A percentile compares a stretch with the other conserved stretches of the same genome.
These are phyloP conservation scores for Apiospora sp. DNA, from an alignment of 2,329 filamentous ascomycete species.

Conservation along the genomic window DNA sequence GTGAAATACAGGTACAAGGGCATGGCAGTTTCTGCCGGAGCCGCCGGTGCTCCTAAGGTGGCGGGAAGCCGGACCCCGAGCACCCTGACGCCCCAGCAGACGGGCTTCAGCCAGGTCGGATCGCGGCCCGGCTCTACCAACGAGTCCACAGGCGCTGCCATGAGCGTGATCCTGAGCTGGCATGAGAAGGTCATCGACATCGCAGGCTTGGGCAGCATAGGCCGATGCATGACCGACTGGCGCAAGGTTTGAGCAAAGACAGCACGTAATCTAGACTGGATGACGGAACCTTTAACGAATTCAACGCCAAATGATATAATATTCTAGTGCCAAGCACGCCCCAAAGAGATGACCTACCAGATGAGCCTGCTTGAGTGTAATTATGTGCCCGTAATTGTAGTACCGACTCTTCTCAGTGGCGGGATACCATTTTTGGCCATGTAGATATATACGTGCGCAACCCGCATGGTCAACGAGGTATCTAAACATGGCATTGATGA, in stretches of 20 bases:
- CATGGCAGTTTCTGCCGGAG: slow-evolving; percentile 66
- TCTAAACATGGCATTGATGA: neutral
- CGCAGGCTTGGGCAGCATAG: slow-evolving; percentile 88
- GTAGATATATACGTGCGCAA: neutral
- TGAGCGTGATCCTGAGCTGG: slow-evolving; percentile 98
- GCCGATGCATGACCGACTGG: slow-evolving; percentile 95
- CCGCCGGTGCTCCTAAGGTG: slow-evolving; percentile 48
- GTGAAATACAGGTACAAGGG: slow-evolving; percentile 77
- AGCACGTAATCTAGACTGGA: slow-evolving; percentile 8
- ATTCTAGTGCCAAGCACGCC: neutral
- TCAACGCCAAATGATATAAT: slow-evolving; percentile 1
- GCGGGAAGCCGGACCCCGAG: slow-evolving; percentile 51
- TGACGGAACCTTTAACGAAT: slow-evolving; percentile 13
- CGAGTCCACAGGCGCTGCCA: slow-evolving; percentile 81
- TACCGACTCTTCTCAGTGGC: neutral
- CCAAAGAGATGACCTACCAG: neutral
- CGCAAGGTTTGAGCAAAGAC: slow-evolving; percentile 74
- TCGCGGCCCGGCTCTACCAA: slow-evolving; percentile 59
- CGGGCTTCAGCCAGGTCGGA: slow-evolving; percentile 86
- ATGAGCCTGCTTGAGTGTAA: neutral
- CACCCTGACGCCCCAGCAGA: slow-evolving; percentile 75
- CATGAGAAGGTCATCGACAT: slow-evolving; percentile 98
- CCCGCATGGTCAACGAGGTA: neutral
- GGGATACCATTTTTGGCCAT: no score
- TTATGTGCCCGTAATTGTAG: neutral